phyloP scores from a whole-genome alignment of 2,329 filamentous ascomycete genomes.

The Trichoderma sp. region DNA sequence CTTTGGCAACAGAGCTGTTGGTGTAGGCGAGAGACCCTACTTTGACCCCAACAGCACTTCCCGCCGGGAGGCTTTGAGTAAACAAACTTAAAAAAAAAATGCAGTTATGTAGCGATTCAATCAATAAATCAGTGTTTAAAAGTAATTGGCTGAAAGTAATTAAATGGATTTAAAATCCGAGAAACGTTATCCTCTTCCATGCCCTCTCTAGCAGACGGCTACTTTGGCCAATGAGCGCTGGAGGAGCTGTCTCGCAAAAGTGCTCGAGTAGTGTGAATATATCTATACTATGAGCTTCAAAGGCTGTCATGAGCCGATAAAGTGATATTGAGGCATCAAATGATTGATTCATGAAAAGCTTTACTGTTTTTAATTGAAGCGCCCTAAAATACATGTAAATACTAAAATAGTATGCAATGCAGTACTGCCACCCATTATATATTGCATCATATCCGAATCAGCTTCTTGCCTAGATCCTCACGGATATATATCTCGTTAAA shows the following conservation, averaged over 20 bases:
- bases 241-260: background rate
- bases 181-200: background rate
- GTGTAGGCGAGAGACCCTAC: constrained; percentile 57
- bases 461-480: constrained; percentile 22
- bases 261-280: background rate
- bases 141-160: background rate
- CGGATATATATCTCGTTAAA: constrained; percentile 27
- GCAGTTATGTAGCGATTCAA: background rate
- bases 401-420: no score
- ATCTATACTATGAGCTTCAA: no score
- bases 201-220: background rate
- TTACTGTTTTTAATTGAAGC: no score
- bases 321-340: no score
- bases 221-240: no score
- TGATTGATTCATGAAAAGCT: no score
- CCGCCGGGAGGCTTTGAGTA: constrained; percentile 25
- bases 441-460: background rate
- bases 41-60: constrained; percentile 48
- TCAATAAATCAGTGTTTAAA: background rate
- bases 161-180: background rate
- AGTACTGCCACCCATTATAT: no score
- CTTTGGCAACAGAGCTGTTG: constrained; percentile 52
- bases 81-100: background rate
- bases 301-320: no score
- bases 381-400: no score